A percentile compares a stretch with the other conserved stretches of the same genome.
phyloP scores from a whole-genome alignment of 2,329 filamentous ascomycete genomes.

The Clonostachys sp. region DNA sequence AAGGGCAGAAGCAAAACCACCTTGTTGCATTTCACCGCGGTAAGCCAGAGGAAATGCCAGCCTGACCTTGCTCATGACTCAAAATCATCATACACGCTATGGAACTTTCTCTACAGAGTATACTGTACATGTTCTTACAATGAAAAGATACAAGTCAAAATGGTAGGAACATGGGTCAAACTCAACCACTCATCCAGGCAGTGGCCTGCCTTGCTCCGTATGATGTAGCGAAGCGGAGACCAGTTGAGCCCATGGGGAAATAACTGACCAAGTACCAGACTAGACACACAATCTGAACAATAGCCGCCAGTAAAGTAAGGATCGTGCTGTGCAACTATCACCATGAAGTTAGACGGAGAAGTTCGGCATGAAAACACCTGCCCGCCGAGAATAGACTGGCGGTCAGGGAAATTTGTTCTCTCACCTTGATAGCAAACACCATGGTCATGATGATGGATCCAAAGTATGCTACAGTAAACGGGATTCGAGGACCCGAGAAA shows the following conservation, averaged over 20 bases:
- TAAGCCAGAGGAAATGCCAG: too few relatives aligned
- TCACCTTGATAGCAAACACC: slow-evolving; percentile 88
- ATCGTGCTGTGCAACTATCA: slow-evolving; percentile 74
- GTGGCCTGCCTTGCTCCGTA: slow-evolving; percentile 82
- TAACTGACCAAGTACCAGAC: slow-evolving; percentile 96
- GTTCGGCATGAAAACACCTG: too few relatives aligned
- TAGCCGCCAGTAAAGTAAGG: slow-evolving; percentile 78
- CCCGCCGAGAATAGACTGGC: neutral
- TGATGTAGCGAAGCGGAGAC: slow-evolving; percentile 78
- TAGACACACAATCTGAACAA: slow-evolving; percentile 79
- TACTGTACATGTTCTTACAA: slow-evolving; percentile 2
- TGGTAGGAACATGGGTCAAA: too few relatives aligned
- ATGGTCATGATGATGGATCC: slow-evolving; percentile 86
- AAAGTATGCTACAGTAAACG: slow-evolving; percentile 93
- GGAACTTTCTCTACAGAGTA: too few relatives aligned
- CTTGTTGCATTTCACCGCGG: too few relatives aligned
- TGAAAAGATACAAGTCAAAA: too few relatives aligned
- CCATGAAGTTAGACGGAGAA: neutral
- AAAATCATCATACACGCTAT: too few relatives aligned
- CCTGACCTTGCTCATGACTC: too few relatives aligned
- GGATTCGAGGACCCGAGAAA: slow-evolving; percentile 76
- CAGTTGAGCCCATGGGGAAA: slow-evolving; percentile 92
- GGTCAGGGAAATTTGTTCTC: slow-evolving; percentile 30
- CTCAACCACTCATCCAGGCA: slow-evolving; percentile 78
- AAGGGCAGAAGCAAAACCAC: too few relatives aligned